phyloP scores from a whole-genome alignment of 768 basidiomycete species.

The Rhodotorula babjevae region DNA sequence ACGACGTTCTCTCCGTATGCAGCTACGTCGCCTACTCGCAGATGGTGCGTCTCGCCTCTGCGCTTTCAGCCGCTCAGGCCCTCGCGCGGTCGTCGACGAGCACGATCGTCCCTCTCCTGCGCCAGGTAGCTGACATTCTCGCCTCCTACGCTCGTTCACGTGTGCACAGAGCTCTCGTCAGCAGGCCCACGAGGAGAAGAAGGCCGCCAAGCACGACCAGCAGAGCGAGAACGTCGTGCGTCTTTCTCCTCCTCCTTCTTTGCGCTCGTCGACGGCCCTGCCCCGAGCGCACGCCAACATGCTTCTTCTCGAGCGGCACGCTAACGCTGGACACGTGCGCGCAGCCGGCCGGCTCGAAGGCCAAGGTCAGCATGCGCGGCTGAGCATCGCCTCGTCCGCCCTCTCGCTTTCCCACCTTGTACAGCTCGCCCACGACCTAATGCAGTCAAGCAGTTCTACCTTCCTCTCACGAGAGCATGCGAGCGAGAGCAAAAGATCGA shows the following conservation, averaged over 20 bases:
- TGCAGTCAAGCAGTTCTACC: too few species aligned
- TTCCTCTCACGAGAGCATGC: too few species aligned
- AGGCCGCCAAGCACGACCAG: background rate
- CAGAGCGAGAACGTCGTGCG: background rate
- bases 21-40: slow-evolving; percentile 13
- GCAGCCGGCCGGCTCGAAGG: background rate
- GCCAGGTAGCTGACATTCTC: background rate
- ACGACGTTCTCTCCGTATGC: background rate
- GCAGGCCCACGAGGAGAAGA: background rate
- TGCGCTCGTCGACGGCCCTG: too few species aligned
- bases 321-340: too few species aligned
- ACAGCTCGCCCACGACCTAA: too few species aligned
- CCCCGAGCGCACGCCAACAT: too few species aligned
- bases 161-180: background rate
- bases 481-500: too few species aligned
- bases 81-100: too few species aligned
- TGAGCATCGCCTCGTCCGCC: background rate
- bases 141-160: too few species aligned
- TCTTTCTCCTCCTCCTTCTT: background rate
- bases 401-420: background rate
- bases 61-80: background rate
- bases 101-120: background rate
- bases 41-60: background rate
- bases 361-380: background rate
- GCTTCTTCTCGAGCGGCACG: too few species aligned